Percentiles rank a stretch among this genome's conserved stretches.
These are phyloP conservation scores for Leptographium flavum DNA, from an alignment of 2,329 filamentous ascomycete species.

Conservation along the genomic window DNA sequence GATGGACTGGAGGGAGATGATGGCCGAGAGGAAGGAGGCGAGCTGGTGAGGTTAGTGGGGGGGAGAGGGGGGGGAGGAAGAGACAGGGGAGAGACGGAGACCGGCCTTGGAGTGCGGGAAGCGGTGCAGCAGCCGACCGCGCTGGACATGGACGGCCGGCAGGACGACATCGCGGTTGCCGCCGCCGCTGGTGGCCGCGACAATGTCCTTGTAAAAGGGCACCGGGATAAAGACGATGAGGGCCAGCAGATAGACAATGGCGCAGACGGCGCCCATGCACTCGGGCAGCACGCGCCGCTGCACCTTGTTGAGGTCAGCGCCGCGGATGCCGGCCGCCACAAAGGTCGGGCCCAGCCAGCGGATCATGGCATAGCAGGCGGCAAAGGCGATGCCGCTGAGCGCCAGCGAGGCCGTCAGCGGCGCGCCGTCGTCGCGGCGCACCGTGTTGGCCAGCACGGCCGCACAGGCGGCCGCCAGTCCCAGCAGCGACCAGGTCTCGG, in stretches of 20 bases:
- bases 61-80: background rate
- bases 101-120: conserved; percentile 88
- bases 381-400: conserved; percentile 73
- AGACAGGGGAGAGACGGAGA: background rate
- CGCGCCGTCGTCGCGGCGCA: conserved; percentile 75
- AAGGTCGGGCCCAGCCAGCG: conserved; percentile 88
- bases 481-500: conserved; percentile 40
- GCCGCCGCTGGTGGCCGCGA: conserved; percentile 83
- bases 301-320: conserved; percentile 67
- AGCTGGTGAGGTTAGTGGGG: conserved; percentile 37
- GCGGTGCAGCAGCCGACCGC: conserved; percentile 71
- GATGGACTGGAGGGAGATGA: conserved; percentile 82
- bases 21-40: conserved; percentile 84
- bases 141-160: conserved; percentile 53
- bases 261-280: conserved; percentile 89
- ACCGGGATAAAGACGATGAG: conserved; percentile 92
- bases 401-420: conserved; percentile 80
- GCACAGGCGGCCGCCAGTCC: conserved; percentile 54
- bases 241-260: conserved; percentile 77
- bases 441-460: conserved; percentile 64
- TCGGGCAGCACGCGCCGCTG: conserved; percentile 71
- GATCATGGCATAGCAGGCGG: conserved; percentile 71
- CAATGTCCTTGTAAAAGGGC: conserved; percentile 96
- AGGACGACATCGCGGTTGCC: conserved; percentile 80
- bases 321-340: conserved; percentile 75